Base-by-base conservation (phyloP, 495 filamentous ascomycete genomes). In the Aspergillus campestris region DNA sequence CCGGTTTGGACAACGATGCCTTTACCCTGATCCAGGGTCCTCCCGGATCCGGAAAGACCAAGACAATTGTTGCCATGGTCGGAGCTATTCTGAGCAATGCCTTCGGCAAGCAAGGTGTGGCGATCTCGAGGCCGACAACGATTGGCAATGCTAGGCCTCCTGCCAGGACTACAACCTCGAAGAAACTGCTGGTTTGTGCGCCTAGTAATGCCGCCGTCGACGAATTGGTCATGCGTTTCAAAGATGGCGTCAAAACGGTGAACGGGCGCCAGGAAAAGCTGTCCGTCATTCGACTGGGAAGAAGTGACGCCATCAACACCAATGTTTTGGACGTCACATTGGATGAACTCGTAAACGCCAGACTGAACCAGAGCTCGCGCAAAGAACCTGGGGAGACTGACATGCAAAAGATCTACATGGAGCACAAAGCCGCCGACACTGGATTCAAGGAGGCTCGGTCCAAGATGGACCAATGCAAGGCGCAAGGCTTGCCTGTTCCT, bases 161-260 rank as follows among this genome's bases (percentile, higher is more conserved):
- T 8, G 40, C 62, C 8, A 53, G 55, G 31, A 45, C 66, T n/a
- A 59, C 56, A 3, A 56, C 60, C n/a, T 62, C 71, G 24, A 94
- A 90, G 66, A 98, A 97, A 60, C 73, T 98, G 15, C 75, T 98
- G 30, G 84, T 98, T 15, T 98, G 92, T 54, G 92, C 92, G 18
- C 92, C 92, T 18, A 95, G 88, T 73, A 98, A 98, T 61, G 92
- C 92, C 5, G 92, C 92, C 18, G 92, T 97, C 2, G 92, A 98
- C 59, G 92, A 98, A 62, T 65, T 98, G 42, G 92, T 98, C 10
- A 80, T 96, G 62, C 81, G 92, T 65, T 80, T 98, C 54, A 96
- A 92, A 66, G 69, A 82, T 39, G 92, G 92, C 3, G 75, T 97
- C 37, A 95, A 83, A 56, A 89, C 86, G 0, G 67, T 77, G 41